Base-by-base conservation (phyloP, 148 eudicot species). In the Arbutus unedo region DNA sequence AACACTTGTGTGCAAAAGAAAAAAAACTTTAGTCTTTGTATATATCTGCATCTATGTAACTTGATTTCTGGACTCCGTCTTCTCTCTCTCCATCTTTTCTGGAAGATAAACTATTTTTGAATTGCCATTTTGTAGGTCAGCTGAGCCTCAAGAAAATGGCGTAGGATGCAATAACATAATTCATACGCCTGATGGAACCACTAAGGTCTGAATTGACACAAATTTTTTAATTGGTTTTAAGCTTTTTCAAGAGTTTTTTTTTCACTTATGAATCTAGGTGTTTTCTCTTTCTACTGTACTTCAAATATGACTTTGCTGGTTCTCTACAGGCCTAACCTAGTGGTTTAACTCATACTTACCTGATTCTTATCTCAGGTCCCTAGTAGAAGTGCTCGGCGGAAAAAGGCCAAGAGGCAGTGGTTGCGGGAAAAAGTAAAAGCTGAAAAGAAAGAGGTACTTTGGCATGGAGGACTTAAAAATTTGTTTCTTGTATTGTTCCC, bases 301-400 rank as follows among this genome's bases (percentile, higher is more conserved):
- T 75, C 11, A 16, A 19, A n/a, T 31, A 31, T 31, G 38, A 31
- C 38, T 31, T 31, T 31, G 38, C 38, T 31, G 38, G 38, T 31
- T 31, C 38, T 31, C 38, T 31, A 31, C 38, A 31, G 38, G 38
- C 38, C 38, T 31, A 31, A 31, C 38, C 38, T 79, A 48, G 54
- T 80, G 16, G 48, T 76, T 18, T n/a, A 21, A 43, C n/a, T 43
- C 68, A 49, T 23, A 18, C 62, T 74, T 57, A 41, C 16, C 38
- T 66, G 19, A 7, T 67, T 67, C 31, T 68, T 57, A 21, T 86
- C 47, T 41, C 87, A 95, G 98, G 82, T 53, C 66, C 86, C 89
- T 74, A 85, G 91, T 84, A 91, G 97, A 87, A 87, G 90, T 84
- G 84, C 97, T 76, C 78, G 87, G 77, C 86, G 98, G 54, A 93